These are phyloP conservation scores for Dissophora ornata DNA, from an alignment of 192 early-diverging fungal genomes.

Conservation along the genomic window DNA sequence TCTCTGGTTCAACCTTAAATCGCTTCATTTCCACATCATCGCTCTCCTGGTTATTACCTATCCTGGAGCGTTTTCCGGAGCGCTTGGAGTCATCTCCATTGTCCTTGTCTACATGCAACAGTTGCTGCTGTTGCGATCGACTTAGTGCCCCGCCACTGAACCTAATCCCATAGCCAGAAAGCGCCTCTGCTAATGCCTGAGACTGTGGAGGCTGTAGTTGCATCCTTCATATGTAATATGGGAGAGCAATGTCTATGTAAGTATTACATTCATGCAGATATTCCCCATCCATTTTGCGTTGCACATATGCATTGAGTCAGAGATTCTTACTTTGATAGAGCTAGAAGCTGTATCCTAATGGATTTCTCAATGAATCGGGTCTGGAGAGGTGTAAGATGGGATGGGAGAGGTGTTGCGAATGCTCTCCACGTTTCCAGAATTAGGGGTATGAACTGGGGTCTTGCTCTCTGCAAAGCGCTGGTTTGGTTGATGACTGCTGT, in stretches of 20 bases:
- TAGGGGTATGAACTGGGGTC: constrained; percentile 48
- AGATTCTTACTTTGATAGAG: constrained; percentile 37
- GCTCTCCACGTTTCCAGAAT: constrained; percentile 31
- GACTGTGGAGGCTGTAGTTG: constrained; percentile 36
- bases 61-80: constrained; percentile 30
- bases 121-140: constrained; percentile 49
- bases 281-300: too few relatives aligned
- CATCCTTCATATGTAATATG: constrained; percentile 16
- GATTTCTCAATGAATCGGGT: constrained; percentile 39
- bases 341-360: constrained; percentile 45
- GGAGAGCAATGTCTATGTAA: too few relatives aligned
- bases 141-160: constrained; percentile 23
- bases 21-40: constrained; percentile 42
- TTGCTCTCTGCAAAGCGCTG: constrained; percentile 34
- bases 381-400: constrained; percentile 30
- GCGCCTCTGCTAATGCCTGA: constrained; percentile 25
- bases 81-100: constrained; percentile 37
- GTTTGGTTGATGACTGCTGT: constrained; percentile 49
- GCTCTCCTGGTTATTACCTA: constrained; percentile 20
- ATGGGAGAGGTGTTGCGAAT: constrained; percentile 25
- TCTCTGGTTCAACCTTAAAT: constrained; percentile 23
- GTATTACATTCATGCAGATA: too few relatives aligned
- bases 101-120: constrained; percentile 31
- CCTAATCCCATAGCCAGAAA: constrained; percentile 34
- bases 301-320: too few relatives aligned